A percentile compares a stretch with the other conserved stretches of the same genome.
Conservation (phyloP, 352 stramenopile species). For the Phytopythium ostracodes region DNA sequence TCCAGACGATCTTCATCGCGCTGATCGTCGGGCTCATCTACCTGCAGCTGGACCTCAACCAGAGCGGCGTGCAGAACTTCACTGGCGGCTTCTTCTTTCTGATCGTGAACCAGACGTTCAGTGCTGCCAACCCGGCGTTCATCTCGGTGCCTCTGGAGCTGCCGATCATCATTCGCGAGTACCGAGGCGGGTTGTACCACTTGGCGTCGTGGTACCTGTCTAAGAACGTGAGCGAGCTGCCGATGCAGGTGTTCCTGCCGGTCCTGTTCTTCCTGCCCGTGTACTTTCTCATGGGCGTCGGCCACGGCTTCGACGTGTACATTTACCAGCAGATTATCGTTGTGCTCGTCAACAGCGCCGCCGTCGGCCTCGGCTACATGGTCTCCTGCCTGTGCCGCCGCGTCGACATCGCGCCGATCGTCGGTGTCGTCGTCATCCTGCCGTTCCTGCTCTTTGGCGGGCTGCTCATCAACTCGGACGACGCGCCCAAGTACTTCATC, state of each 20-base stretch:
- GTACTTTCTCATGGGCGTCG: conserved; percentile 27
- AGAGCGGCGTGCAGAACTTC: conserved; percentile 27
- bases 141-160: conserved; percentile 21
- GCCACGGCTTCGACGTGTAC: conserved; percentile 19
- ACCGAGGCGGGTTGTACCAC: conserved; percentile 15
- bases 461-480: conserved; percentile 31
- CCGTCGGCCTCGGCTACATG: conserved; percentile 29
- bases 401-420: conserved; percentile 27
- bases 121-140: conserved; percentile 20
- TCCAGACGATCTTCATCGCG: conserved; percentile 24
- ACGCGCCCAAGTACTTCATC: conserved; percentile 26
- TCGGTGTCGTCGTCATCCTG: conserved; percentile 25
- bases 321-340: conserved; percentile 24
- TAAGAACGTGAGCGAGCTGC: conserved; percentile 33
- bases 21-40: conserved; percentile 27
- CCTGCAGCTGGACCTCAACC: conserved; percentile 23
- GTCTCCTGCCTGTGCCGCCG: conserved; percentile 23
- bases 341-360: conserved; percentile 26
- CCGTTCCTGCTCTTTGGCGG: conserved; percentile 38
- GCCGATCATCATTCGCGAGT: conserved; percentile 19
- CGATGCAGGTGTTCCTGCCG: conserved; percentile 17
- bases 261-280: conserved; percentile 16
- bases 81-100: conserved; percentile 29
- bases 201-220: conserved; percentile 16
- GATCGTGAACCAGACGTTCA: conserved; percentile 30